Evolutionary conservation across 2,329 filamentous ascomycete genomes (phyloP).

Genomic region (Cladosporium sp.): DNA sequence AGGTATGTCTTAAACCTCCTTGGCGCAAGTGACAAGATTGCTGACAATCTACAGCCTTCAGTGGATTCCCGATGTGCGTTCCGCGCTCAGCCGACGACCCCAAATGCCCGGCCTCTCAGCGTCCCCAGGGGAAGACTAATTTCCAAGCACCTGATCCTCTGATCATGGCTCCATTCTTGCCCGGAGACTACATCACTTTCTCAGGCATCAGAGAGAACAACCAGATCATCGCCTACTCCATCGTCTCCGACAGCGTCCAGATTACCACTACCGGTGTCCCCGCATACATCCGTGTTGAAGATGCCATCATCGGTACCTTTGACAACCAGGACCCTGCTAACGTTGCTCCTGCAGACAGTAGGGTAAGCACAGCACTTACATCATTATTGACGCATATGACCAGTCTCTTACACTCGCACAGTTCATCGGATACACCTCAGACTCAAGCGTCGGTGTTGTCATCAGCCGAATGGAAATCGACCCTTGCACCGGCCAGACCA

Average conservation of each 20-base stretch:
- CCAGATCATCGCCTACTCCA: constrained; percentile 36
- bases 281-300: constrained; percentile 41
- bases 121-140: constrained; percentile 27
- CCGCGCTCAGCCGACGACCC: constrained; percentile 37
- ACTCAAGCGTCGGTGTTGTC: constrained; percentile 31
- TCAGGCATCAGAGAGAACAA: constrained; percentile 32
- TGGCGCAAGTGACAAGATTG: background rate
- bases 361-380: constrained; percentile 13
- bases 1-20: background rate
- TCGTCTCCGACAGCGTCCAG: constrained; percentile 39
- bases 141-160: constrained; percentile 34
- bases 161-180: constrained; percentile 39
- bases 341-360: constrained; percentile 33
- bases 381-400: too few relatives aligned
- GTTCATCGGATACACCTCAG: constrained; percentile 37
- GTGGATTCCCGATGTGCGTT: constrained; percentile 52
- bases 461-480: constrained; percentile 41
- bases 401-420: too few relatives aligned
- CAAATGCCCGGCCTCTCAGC: constrained; percentile 37
- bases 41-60: constrained; percentile 33
- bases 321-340: constrained; percentile 29
- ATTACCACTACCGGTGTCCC: constrained; percentile 34
- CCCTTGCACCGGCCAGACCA: constrained; percentile 39
- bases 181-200: constrained; percentile 41
- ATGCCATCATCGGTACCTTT: constrained; percentile 39